Evolutionary conservation across 2,329 filamentous ascomycete genomes (phyloP).

Genomic region (Metarhizium album): DNA sequence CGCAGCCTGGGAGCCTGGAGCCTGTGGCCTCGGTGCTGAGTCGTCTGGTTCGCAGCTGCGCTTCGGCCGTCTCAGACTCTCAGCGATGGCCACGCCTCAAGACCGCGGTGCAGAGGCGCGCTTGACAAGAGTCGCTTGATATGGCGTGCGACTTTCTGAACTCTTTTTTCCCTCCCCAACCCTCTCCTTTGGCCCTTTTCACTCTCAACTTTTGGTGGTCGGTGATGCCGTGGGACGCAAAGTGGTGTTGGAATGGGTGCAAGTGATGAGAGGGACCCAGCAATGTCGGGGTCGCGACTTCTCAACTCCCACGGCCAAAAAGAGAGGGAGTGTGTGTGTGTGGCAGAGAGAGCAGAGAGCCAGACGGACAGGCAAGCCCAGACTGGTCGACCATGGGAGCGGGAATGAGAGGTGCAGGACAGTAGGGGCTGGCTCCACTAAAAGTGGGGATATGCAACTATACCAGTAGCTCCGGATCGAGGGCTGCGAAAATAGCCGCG

Average conservation of each 20-base stretch:
- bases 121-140: not conserved
- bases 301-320: not conserved
- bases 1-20: not conserved
- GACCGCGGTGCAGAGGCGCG: conserved; percentile 2
- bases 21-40: too few relatives aligned
- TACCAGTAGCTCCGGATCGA: not conserved
- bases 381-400: conserved; percentile 7
- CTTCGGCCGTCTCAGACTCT: conserved; percentile 1
- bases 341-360: too few relatives aligned
- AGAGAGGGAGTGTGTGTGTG: too few relatives aligned
- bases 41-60: not conserved
- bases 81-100: conserved; percentile 4
- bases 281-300: not conserved
- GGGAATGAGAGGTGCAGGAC: conserved; percentile 1
- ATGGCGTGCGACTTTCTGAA: not conserved
- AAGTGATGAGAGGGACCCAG: not conserved
- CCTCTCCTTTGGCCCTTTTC: not conserved
- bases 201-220: not conserved
- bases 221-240: conserved; percentile 3
- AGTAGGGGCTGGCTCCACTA: not conserved
- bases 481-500: not conserved
- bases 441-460: conserved; percentile 2
- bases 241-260: not conserved
- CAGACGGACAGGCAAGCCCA: not conserved
- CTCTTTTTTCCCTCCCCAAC: too few relatives aligned